Percentiles rank a stretch among this genome's conserved stretches.
These are phyloP conservation scores for Hortiboletus rubellus DNA, from an alignment of 1,284 basidiomycete genomes.

Conservation along the genomic window DNA sequence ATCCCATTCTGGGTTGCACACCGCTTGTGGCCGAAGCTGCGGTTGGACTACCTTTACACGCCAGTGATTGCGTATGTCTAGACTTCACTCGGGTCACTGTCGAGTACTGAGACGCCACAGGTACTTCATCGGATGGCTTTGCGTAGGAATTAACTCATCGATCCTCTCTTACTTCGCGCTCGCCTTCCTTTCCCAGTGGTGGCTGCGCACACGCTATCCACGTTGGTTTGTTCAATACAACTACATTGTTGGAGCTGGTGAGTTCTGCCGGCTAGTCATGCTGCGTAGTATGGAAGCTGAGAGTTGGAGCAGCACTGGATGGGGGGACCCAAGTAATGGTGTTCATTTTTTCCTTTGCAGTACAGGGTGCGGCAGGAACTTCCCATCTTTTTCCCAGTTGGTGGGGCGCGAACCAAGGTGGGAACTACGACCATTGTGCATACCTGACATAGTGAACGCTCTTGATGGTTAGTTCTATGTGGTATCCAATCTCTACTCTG, in stretches of 20 bases:
- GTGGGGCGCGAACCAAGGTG: constrained; percentile 51
- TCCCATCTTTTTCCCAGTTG: constrained; percentile 60
- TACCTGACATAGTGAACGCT: constrained; percentile 16
- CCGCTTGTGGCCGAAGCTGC: constrained; percentile 42
- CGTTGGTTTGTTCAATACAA: constrained; percentile 55
- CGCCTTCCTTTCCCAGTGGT: constrained; percentile 58
- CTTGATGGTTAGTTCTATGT: background rate
- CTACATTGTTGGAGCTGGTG: constrained; percentile 47
- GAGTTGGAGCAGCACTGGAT: constrained; percentile 44
- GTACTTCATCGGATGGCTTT: constrained; percentile 44
- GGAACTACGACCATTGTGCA: constrained; percentile 32
- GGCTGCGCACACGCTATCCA: constrained; percentile 55
- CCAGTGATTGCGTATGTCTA: constrained; percentile 43
- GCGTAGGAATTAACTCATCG: constrained; percentile 53
- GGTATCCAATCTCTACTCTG: background rate
- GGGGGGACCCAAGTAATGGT: constrained; percentile 68
- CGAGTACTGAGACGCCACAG: constrained; percentile 22
- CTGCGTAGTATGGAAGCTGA: constrained; percentile 5
- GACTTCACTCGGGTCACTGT: background rate
- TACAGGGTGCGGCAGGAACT: constrained; percentile 65
- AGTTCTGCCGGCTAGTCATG: background rate
- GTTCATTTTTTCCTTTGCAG: constrained; percentile 71
- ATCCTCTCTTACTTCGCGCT: constrained; percentile 46
- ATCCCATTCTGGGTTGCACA: constrained; percentile 55
- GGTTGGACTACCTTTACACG: constrained; percentile 46